A percentile compares a stretch with the other conserved stretches of the same genome.
phyloP scores from a whole-genome alignment of 768 basidiomycete genomes.

The Rhizopogon rudus region DNA sequence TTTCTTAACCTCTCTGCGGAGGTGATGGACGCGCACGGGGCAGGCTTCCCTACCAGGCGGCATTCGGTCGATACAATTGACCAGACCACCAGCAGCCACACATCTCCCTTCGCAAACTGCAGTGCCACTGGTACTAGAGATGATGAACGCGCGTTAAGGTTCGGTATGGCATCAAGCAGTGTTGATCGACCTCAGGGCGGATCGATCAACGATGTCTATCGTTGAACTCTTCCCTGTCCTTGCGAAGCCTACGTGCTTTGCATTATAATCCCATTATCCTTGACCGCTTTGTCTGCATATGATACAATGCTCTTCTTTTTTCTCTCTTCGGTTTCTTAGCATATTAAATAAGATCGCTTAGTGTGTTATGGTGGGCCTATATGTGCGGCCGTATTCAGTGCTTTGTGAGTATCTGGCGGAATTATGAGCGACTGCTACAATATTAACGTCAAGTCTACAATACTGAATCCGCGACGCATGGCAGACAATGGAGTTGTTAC shows the following conservation, averaged over 20 bases:
- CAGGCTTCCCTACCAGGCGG: slow-evolving; percentile 23
- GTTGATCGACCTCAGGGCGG: neutral
- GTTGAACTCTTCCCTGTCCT: neutral
- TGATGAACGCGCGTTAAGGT: neutral
- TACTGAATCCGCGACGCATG: too few species aligned
- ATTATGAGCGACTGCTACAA: neutral
- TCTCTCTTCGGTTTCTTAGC: neutral
- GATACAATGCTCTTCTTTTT: neutral
- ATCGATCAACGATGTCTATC: neutral
- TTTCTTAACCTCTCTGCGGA: slow-evolving; percentile 25
- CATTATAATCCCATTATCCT: neutral
- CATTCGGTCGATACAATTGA: slow-evolving; percentile 24
- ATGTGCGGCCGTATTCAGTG: neutral
- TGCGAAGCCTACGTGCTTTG: neutral
- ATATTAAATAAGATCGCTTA: neutral
- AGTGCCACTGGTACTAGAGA: neutral
- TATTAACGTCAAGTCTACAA: too few species aligned
- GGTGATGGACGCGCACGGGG: slow-evolving; percentile 21
- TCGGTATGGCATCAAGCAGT: neutral
- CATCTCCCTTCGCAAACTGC: neutral
- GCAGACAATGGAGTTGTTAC: neutral
- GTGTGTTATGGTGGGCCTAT: too few species aligned
- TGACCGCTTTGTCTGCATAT: neutral
- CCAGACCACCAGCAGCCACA: neutral
- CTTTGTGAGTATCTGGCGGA: neutral